These are phyloP conservation scores for Phycomyces blakesleeanus DNA, from an alignment of 192 early-diverging fungal genomes.

Conservation along the genomic window DNA sequence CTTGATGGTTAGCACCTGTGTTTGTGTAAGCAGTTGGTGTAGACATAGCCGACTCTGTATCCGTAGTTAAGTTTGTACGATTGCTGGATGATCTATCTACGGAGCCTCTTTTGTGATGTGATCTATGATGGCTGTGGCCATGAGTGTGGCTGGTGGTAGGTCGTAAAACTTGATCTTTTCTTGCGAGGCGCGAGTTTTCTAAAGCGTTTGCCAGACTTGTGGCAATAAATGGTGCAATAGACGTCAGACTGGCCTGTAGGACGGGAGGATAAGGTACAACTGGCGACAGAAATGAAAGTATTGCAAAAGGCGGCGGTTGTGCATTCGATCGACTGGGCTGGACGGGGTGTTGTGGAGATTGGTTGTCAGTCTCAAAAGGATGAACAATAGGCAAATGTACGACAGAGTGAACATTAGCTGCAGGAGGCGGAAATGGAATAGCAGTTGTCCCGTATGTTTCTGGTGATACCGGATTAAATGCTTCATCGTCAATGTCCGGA, in stretches of 20 bases:
- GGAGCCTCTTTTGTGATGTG: not conserved
- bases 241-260: slow-evolving; percentile 33
- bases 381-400: slow-evolving; percentile 52
- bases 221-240: slow-evolving; percentile 46
- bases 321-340: not conserved
- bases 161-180: slow-evolving; percentile 6
- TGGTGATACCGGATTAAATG: slow-evolving; percentile 51
- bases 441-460: slow-evolving; percentile 16
- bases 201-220: slow-evolving; percentile 34
- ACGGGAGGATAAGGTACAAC: slow-evolving; percentile 48
- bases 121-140: not conserved
- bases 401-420: slow-evolving; percentile 44
- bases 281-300: slow-evolving; percentile 51
- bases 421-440: slow-evolving; percentile 27
- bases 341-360: not conserved
- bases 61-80: not conserved
- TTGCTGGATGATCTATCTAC: not conserved
- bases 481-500: slow-evolving; percentile 50
- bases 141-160: too few relatives aligned
- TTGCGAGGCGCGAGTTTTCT: slow-evolving; percentile 10
- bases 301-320: slow-evolving; percentile 40
- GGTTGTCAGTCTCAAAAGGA: slow-evolving; percentile 25
- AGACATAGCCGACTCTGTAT: slow-evolving; percentile 13
- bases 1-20: too few relatives aligned
- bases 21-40: slow-evolving; percentile 8